Conservation (phyloP, 179 eudicot genomes). For the Drosera spatulata region DNA sequence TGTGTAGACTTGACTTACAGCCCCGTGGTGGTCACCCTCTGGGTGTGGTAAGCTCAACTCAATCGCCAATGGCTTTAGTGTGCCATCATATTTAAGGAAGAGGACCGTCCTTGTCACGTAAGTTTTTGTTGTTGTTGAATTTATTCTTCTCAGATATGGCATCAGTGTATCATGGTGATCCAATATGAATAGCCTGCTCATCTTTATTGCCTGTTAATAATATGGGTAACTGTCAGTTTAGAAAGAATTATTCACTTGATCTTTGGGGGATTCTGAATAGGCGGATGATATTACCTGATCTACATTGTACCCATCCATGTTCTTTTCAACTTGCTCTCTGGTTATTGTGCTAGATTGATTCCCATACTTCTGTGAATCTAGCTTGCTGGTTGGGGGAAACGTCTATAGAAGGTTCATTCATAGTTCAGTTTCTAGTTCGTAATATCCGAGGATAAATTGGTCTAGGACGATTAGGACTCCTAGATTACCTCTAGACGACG, state of each 20-base stretch:
- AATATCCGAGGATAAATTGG: not conserved
- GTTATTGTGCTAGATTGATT: conserved; percentile 53
- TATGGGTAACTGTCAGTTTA: too few species aligned
- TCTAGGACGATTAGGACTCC: not conserved
- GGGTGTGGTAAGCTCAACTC: conserved; percentile 43
- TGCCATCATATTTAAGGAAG: conserved; percentile 36
- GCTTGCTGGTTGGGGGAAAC: conserved; percentile 62
- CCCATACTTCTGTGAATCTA: conserved; percentile 41
- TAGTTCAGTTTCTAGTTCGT: not conserved
- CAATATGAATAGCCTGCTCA: conserved; percentile 32
- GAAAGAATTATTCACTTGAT: not conserved
- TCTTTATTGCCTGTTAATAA: conserved; percentile 24
- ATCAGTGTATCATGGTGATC: conserved; percentile 41
- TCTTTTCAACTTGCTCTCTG: conserved; percentile 29
- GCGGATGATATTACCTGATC: conserved; percentile 12
- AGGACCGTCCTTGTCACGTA: conserved; percentile 42
- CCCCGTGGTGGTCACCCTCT: conserved; percentile 26
- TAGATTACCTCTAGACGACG: conserved; percentile 39
- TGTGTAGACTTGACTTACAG: conserved; percentile 24
- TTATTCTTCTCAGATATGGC: conserved; percentile 34
- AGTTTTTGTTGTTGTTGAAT: conserved; percentile 28
- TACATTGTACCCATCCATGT: conserved; percentile 43
- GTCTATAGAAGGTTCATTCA: conserved; percentile 28
- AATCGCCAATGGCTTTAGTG: conserved; percentile 40
- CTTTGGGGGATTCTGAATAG: not conserved